Evolutionary conservation across 2,329 filamentous ascomycete genomes (phyloP), one percentile per base, ranked within the genome.

Genomic region (Colletotrichum ledebouriae): DNA sequence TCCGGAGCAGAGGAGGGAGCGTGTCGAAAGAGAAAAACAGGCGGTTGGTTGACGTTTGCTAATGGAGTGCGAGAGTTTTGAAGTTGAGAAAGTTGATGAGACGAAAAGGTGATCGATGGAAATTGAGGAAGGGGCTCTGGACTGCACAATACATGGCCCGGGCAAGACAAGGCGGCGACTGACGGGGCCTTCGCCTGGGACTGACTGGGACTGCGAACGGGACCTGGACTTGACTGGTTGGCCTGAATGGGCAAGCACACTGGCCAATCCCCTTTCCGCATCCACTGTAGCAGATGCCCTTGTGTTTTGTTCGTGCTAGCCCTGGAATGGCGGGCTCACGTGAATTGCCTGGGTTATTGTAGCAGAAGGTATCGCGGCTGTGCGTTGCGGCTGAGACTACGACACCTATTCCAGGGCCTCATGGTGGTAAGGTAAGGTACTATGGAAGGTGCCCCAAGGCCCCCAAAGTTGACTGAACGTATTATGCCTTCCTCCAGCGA

Each of bases 101-200:
- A 70, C 75, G 76, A 77, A 78, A 75, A 75, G 73, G 72, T 72
- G 72, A 70, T 67, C 70, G 69, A 74, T 72, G 71, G 76, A 75
- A 75, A 76, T 75, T 73, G 73, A 73, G 74, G 67, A 74, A 75
- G 76, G 75, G 76, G 73, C 69, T 73, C 72, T 71, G 72, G 70
- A 63, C 71, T 65, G 72, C 67, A 73, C 72, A 72, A 71, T 69
- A 63, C 65, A 42, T 65, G 52, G 59, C 64, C 62, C 57, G 55
- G 50, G 59, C 71, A 71, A 71, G 62, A 65, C 67, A 69, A 69
- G 67, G 57, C 67, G 67, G 61, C 67, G 49, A 53, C 41, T 49
- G 55, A 29, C 50, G 34, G 39, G 60, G 49, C 37, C 37, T 39
- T 39, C 37, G 49, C 49, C 49, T 53, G 49, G 49, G 47, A 34